Conservation (phyloP, 1,284 basidiomycete species). For the Trametes versicolor region DNA sequence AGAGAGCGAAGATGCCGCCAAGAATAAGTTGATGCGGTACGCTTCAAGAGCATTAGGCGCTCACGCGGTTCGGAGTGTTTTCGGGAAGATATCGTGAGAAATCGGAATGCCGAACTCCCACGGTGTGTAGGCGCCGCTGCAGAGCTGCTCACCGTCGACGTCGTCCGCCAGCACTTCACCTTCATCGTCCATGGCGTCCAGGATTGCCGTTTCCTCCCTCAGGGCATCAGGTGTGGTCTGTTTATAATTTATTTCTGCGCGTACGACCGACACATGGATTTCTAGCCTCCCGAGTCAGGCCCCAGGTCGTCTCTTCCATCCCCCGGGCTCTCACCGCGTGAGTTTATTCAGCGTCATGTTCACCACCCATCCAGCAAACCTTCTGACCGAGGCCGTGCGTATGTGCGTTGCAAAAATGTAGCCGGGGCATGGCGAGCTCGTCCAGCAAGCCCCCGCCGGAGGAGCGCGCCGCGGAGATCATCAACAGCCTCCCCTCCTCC, state of each 20-base stretch:
- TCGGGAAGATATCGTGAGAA: slow-evolving; percentile 29
- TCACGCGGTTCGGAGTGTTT: slow-evolving; percentile 3
- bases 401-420: slow-evolving; percentile 39
- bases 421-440: slow-evolving; percentile 72
- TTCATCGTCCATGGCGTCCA: slow-evolving; percentile 63
- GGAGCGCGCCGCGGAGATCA: slow-evolving; percentile 90
- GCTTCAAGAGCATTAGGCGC: slow-evolving; percentile 1
- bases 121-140: slow-evolving; percentile 17
- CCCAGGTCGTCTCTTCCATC: slow-evolving; percentile 63
- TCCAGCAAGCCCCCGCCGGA: slow-evolving; percentile 70
- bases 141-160: slow-evolving; percentile 29
- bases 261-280: background rate
- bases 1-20: no score
- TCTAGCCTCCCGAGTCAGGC: slow-evolving; percentile 55
- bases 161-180: slow-evolving; percentile 37
- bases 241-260: background rate
- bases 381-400: slow-evolving; percentile 3
- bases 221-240: slow-evolving; percentile 64
- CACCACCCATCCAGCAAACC: background rate
- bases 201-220: slow-evolving; percentile 73
- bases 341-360: slow-evolving; percentile 43
- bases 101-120: slow-evolving; percentile 29
- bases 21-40: no score
- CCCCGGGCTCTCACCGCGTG: slow-evolving; percentile 66
- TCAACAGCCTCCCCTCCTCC: slow-evolving; percentile 93